A percentile compares a stretch with the other conserved stretches of the same genome.
These are phyloP conservation scores for Fusarium pseudocircinatum DNA, from an alignment of 2,329 filamentous ascomycete species.

Conservation along the genomic window DNA sequence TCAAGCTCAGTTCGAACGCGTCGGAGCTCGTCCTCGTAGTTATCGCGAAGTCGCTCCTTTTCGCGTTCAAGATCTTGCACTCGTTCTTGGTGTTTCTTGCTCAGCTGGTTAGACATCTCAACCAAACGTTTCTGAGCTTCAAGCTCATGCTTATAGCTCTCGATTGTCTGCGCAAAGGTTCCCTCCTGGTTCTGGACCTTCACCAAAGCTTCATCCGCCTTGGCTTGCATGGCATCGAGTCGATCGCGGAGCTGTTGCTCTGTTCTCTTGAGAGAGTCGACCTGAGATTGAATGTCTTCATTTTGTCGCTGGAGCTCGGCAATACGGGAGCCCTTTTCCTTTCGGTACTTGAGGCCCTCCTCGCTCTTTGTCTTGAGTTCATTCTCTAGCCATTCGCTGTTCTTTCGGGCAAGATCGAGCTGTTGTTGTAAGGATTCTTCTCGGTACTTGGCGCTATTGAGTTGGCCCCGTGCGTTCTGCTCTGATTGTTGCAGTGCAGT, in stretches of 20 bases:
- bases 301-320: slow-evolving; percentile 87
- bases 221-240: slow-evolving; percentile 84
- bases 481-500: slow-evolving; percentile 83
- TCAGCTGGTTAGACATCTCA: slow-evolving; percentile 81
- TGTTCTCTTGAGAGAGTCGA: slow-evolving; percentile 80
- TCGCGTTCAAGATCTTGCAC: slow-evolving; percentile 76
- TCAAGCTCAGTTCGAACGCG: slow-evolving; percentile 67
- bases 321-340: slow-evolving; percentile 92
- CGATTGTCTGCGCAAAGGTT: slow-evolving; percentile 80
- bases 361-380: slow-evolving; percentile 91
- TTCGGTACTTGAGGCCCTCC: slow-evolving; percentile 89
- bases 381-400: slow-evolving; percentile 91
- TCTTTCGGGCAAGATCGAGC: slow-evolving; percentile 85
- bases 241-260: slow-evolving; percentile 84
- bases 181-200: slow-evolving; percentile 89
- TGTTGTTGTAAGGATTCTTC: slow-evolving; percentile 93
- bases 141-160: slow-evolving; percentile 87
- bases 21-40: slow-evolving; percentile 69
- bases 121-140: slow-evolving; percentile 83
- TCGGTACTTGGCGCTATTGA: slow-evolving; percentile 85
- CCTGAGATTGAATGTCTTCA: slow-evolving; percentile 81
- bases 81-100: slow-evolving; percentile 75
- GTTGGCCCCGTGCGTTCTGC: slow-evolving; percentile 82
- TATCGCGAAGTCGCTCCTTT: slow-evolving; percentile 68
- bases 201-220: slow-evolving; percentile 83